phyloP scores from a whole-genome alignment of 495 filamentous ascomycete species.

The Lindgomyces ingoldianus region DNA sequence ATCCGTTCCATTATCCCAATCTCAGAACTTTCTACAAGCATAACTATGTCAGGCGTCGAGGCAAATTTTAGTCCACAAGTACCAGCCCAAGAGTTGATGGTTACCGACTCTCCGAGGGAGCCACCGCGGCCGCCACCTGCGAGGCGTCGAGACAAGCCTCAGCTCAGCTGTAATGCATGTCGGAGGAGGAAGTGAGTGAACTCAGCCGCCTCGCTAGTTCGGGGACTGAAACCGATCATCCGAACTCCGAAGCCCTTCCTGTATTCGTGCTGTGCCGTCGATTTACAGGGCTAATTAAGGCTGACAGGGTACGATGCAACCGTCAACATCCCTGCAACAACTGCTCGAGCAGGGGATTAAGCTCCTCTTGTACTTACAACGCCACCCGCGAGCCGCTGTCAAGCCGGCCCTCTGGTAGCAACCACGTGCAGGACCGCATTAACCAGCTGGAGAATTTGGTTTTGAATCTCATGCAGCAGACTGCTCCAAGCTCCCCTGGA shows the following conservation, averaged over 20 bases:
- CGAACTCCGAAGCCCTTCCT: constrained; percentile 20
- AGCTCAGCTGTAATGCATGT: constrained; percentile 46
- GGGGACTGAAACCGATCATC: too few species aligned
- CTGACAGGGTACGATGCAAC: constrained; percentile 50
- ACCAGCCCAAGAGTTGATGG: too few species aligned
- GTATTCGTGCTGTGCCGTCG: too few species aligned
- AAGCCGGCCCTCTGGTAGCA: background rate
- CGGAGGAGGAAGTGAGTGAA: constrained; percentile 18
- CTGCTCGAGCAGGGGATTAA: constrained; percentile 51
- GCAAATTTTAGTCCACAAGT: too few species aligned
- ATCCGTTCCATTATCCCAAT: too few species aligned
- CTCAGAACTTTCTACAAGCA: too few species aligned
- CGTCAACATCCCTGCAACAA: constrained; percentile 48
- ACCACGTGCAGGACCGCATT: background rate
- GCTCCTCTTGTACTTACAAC: constrained; percentile 50
- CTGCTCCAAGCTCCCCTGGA: background rate
- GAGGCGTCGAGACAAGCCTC: constrained; percentile 33
- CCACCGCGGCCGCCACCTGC: too few species aligned
- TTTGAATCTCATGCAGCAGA: background rate
- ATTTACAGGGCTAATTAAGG: background rate
- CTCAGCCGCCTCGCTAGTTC: too few species aligned
- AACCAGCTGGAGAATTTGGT: background rate
- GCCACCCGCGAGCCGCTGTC: constrained; percentile 26
- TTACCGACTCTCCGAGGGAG: too few species aligned
- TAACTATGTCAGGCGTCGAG: too few species aligned